Evolutionary conservation across 805 yeast species (phyloP), one percentile per base, ranked within the genome.

Genomic region (Metschnikowia similis): DNA sequence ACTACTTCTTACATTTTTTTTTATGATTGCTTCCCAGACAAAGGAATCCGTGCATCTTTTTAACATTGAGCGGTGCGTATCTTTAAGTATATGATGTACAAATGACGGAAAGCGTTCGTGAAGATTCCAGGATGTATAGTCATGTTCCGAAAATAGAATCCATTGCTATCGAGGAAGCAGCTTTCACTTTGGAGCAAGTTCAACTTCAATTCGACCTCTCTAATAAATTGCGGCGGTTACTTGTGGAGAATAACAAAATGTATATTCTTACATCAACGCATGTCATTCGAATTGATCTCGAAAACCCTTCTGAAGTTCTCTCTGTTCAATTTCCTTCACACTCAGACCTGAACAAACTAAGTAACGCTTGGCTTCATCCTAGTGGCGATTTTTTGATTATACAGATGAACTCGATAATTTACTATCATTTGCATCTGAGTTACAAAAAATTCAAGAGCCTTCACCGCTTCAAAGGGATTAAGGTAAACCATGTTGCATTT

Each of bases 391-490:
- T 67, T 48, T 61, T 73, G 42, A 53, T 72, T 13, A 50, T 64
- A 10, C 74, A 69, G 46, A 48, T 63, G 8, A 63, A 61, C 42
- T 38, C 54, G 14, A 48, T 56, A 4, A 52, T 46, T 7, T 63
- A 75, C 56, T 80, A 65, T 57, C 80, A 79, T 53, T 60, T 80
- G 35, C 74, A 78, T 56, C 58, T 63, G n/a, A 64, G 65, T 4
- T 65, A 79, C 9, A 61, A 64, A 2, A 70, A 67, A 14, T 73
- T 75, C 54, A 74, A 74, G 50, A 61, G 62, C 13, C 62, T 85
- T 30, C 54, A 72, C 8, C 76, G 80, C 49, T 61, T 84, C 49
- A 78, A 75, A 51, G 79, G 79, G 6, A 48, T 72, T 11, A 65
- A 69, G 57, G 62, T 74, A 66, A 26, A 47, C 13, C 52, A 52